Evolutionary conservation across 176 grass and related monocot genomes (phyloP), one percentile per base, ranked within the genome.

Genomic region (Coix lacrymajobi): DNA sequence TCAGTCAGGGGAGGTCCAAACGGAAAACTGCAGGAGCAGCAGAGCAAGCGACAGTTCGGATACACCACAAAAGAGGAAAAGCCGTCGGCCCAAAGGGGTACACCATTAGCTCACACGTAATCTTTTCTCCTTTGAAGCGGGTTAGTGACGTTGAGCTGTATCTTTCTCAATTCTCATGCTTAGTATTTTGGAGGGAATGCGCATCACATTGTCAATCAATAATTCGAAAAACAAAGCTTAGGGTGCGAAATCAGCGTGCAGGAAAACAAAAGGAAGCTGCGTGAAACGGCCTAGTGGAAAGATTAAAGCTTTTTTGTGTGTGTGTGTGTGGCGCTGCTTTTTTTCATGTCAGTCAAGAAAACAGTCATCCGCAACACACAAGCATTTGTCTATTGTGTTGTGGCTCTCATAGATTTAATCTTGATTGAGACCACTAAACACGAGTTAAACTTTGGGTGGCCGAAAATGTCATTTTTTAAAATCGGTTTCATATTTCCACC

Each of bases 111-210:
- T 72, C 69, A 46, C 24, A 30, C 31, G 22, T 78, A 22, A 44
- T 78, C 25, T 28, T 71, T 22, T 77, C 13, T 31, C 5, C 36
- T 75, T 58, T 66, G 57, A 37, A 29, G 79, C 45, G 45, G 73
- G 22, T 61, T 81, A 85, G 72, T 90, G 79, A 37, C 31, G 66
- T 3, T 79, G 44, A 49, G 73, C 83, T 86, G 83, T 90, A 65
- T 60, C 25, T 54, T 52, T 61, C 49, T 29, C 19, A 31, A 22
- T 17, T 26, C 25, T 30, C 57, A 14, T 62, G n/a, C 4, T 28
- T 61, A 44, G 11, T 13, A 49, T 69, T 52, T 58, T 8, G 1
- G 2, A 17, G 4, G n/a, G 70, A 81, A 71, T 71, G 49, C 79
- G 52, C 19, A 52, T 10, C 66, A 71, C 79, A 44, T 71, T 76